Evolutionary conservation across 768 basidiomycete genomes (phyloP).

Genomic region (Psilocybe cyanescens): DNA sequence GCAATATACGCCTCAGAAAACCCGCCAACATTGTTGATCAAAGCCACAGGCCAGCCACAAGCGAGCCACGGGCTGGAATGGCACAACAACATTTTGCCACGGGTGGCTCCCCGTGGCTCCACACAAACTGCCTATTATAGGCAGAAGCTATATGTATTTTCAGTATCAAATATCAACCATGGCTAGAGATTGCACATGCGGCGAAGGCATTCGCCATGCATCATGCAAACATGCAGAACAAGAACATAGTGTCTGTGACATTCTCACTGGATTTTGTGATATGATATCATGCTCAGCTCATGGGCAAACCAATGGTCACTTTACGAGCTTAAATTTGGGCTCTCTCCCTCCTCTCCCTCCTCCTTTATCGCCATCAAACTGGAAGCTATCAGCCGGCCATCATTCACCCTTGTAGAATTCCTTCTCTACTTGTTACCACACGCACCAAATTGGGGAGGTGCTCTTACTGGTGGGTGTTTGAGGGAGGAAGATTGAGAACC

Average conservation of each 20-base stretch:
- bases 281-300: conserved; percentile 31
- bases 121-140: too few relatives aligned
- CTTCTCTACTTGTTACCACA: conserved; percentile 30
- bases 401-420: conserved; percentile 26
- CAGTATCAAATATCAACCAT: too few relatives aligned
- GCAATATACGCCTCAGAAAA: too few relatives aligned
- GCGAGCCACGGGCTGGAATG: too few relatives aligned
- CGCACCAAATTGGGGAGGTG: conserved; percentile 20
- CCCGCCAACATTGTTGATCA: too few relatives aligned
- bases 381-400: conserved; percentile 30
- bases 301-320: conserved; percentile 26
- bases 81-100: too few relatives aligned
- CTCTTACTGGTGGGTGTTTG: conserved; percentile 25
- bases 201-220: conserved; percentile 20
- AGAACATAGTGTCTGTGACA: conserved; percentile 16
- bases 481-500: conserved; percentile 29
- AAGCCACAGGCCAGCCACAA: too few relatives aligned
- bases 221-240: conserved; percentile 20
- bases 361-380: conserved; percentile 10
- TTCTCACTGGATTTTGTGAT: conserved; percentile 17
- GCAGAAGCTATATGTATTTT: too few relatives aligned
- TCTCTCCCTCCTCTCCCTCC: conserved; percentile 1
- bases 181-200: too few relatives aligned
- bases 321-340: conserved; percentile 26
- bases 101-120: too few relatives aligned